Evolutionary conservation across 345 rosid genomes (phyloP).

Genomic region (Citrus cavaleriei): DNA sequence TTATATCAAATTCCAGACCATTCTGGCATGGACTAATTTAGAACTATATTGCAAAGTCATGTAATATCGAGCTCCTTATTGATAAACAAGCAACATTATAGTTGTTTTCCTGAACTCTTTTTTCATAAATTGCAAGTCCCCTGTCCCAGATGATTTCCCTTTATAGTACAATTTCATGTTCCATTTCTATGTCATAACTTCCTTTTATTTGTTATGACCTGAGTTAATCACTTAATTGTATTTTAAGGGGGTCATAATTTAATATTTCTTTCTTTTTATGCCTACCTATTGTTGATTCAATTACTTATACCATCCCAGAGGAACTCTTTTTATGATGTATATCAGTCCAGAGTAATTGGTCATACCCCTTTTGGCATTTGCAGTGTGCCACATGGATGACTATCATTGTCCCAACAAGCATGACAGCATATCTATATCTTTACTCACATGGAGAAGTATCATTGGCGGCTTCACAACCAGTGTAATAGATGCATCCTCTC

Average conservation of each 20-base stretch:
- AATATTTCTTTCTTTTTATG: not conserved
- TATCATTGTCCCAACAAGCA: constrained; percentile 78
- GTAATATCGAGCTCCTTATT: not conserved
- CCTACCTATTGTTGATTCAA: not conserved
- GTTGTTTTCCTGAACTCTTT: not conserved
- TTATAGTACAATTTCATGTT: not conserved
- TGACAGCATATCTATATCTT: constrained; percentile 92
- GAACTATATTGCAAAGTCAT: not conserved
- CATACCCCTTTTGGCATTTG: constrained; percentile 13
- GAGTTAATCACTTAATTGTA: not conserved
- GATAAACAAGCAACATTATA: not conserved
- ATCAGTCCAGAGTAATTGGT: constrained; percentile 1
- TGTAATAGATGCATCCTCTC: constrained; percentile 97
- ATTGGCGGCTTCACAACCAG: constrained; percentile 97
- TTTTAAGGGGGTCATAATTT: not conserved
- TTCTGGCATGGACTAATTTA: not conserved
- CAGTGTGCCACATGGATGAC: constrained; percentile 99
- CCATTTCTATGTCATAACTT: not conserved
- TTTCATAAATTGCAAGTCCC: not conserved
- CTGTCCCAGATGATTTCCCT: not conserved
- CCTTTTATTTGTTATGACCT: not conserved
- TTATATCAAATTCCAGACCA: too few species aligned
- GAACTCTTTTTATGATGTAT: not conserved
- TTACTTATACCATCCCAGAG: not conserved
- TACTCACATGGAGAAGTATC: constrained; percentile 96